phyloP scores from a whole-genome alignment of 768 basidiomycete genomes.

The Kockovaella imperatae region DNA sequence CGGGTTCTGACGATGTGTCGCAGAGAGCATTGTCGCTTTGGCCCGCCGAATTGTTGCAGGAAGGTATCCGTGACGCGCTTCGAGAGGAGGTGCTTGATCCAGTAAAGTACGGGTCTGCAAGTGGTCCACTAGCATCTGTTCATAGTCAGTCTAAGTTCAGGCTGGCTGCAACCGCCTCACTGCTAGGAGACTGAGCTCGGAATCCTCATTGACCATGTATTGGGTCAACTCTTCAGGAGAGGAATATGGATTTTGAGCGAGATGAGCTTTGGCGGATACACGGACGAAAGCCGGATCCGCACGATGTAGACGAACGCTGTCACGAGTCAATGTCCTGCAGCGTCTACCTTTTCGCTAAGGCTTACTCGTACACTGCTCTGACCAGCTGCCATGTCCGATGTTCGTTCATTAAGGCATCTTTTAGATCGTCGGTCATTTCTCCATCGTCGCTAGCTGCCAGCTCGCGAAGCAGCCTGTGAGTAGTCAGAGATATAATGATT shows the following conservation, averaged over 20 bases:
- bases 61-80: slow-evolving; percentile 38
- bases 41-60: slow-evolving; percentile 29
- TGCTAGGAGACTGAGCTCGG: slow-evolving; percentile 28
- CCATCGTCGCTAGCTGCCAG: slow-evolving; percentile 10
- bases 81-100: slow-evolving; percentile 26
- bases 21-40: slow-evolving; percentile 11
- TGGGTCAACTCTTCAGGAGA: slow-evolving; percentile 33
- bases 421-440: slow-evolving; percentile 23
- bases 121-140: slow-evolving; percentile 34
- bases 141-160: not conserved
- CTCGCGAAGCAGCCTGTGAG: slow-evolving; percentile 15
- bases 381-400: slow-evolving; percentile 40
- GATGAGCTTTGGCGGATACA: slow-evolving; percentile 13
- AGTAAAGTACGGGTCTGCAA: slow-evolving; percentile 31
- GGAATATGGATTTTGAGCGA: slow-evolving; percentile 28
- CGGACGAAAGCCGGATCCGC: slow-evolving; percentile 20
- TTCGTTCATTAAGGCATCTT: slow-evolving; percentile 26
- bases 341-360: not conserved
- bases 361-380: slow-evolving; percentile 30
- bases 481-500: no score
- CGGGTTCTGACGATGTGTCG: not conserved
- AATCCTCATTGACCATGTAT: slow-evolving; percentile 28
- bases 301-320: slow-evolving; percentile 27
- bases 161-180: slow-evolving; percentile 11
- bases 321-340: not conserved